Base-by-base conservation (phyloP, 2,329 filamentous ascomycete species). In the Bretziella fagacearum region DNA sequence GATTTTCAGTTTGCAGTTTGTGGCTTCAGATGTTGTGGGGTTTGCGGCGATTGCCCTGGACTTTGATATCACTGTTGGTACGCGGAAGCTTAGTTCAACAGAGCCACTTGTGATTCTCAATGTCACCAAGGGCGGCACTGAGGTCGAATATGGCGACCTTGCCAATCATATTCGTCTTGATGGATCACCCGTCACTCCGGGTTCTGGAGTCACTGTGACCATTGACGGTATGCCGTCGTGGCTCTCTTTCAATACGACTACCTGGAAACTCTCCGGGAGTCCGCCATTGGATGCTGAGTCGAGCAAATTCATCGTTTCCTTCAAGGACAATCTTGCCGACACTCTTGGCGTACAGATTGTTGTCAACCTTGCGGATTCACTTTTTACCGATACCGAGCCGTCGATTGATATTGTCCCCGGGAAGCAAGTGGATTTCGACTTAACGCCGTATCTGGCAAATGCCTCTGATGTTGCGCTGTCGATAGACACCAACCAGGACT, bases 1-100 rank as follows among this genome's bases (percentile, higher is more conserved):
- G 56, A 71, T 65, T 0, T 91, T 86, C 55, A 70, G 70, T 17
- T 71, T 94, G 49, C 69, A 75, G 51, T 65, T 93, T 5, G 74
- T 91, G 44, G 84, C 83, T 1, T 89, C 82, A 1, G 82, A 93
- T 57, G 73, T 85, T 15, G 65, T 73, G n/a, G 84, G 83, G 1
- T 94, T 87, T 58, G 73, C 81, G 4, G 79, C 77, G 1, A 69
- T 72, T 7, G 70, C 72, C 1, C 57, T 81, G 45, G 63, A 66
- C 0, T 93, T 93, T 58, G 75, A 77, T 4, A 71, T 94, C 29
- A 67, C 79, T 2, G 76, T 93, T 17, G 79, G 79, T 39, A 73
- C 67, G 45, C 81, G 86, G 59, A 71, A 79, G 53, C 64, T 93
- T 33, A 71, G 71, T 1, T 80, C 82, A 52, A 69, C 71, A 2